Conservation (phyloP, 208 protist species). For the Trypanosoma cruzi region DNA sequence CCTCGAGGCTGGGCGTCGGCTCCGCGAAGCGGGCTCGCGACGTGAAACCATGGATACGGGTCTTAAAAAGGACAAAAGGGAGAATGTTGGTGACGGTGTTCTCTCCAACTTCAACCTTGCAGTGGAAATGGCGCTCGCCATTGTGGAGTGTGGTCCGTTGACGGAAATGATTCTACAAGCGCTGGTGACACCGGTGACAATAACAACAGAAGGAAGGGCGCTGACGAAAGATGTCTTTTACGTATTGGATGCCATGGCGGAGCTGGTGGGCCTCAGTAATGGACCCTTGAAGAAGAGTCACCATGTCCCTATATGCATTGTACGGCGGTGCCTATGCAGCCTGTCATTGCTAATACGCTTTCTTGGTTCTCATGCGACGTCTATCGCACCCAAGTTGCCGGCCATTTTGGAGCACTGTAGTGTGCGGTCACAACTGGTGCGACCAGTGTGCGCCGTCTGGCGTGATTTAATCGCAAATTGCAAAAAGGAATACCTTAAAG, state of each 20-base stretch:
- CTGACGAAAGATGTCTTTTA: conserved; percentile 34
- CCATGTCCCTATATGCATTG: conserved; percentile 36
- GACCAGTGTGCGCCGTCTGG: conserved; percentile 61
- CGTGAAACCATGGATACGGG: conserved; percentile 8
- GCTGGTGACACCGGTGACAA: background rate
- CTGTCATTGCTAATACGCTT: conserved; percentile 65
- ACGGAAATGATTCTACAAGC: conserved; percentile 8
- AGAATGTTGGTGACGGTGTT: background rate
- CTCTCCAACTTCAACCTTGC: conserved; percentile 43
- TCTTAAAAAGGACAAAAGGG: background rate
- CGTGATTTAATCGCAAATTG: conserved; percentile 58
- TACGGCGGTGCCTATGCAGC: conserved; percentile 70
- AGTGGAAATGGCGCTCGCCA: conserved; percentile 39
- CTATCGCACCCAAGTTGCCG: conserved; percentile 81
- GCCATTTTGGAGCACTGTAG: conserved; percentile 67
- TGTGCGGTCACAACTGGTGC: conserved; percentile 32
- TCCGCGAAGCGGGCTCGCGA: conserved; percentile 32
- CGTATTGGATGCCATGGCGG: conserved; percentile 26
- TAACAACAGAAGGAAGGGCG: background rate
- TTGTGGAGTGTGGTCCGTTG: conserved; percentile 37
- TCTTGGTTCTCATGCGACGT: conserved; percentile 61
- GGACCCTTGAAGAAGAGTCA: background rate
- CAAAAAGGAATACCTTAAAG: conserved; percentile 59
- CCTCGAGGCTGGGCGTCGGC: conserved; percentile 61
- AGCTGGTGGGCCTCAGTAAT: conserved; percentile 19